Evolutionary conservation across 1,284 basidiomycete genomes (phyloP), one percentile per base, ranked within the genome.

Genomic region (Vanrija sp.): DNA sequence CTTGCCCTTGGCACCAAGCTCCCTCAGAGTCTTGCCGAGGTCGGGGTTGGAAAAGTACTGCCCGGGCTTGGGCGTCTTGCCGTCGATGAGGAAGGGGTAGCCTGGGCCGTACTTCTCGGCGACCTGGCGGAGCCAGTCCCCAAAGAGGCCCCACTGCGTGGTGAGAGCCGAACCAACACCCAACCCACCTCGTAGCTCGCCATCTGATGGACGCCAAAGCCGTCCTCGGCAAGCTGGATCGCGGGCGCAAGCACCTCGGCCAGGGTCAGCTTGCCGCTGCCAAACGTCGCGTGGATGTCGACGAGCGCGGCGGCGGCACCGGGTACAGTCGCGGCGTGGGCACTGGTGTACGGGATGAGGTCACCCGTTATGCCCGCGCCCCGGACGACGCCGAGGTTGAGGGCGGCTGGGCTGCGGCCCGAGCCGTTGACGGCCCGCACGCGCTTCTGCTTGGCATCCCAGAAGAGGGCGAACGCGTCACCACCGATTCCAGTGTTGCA

Each of bases 391-490:
- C 91, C 87, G 35, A 97, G 79, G 2, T 81, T 84, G 20, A 97
- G 77, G 47, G 85, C 89, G 54, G 83, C 80, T 4, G 94, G 95
- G 6, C 93, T 85, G 57, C 81, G 83, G 5, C 95, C 95, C 0
- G 77, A 78, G 0, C 79, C 81, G 56, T 82, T 82, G 54, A 82
- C 65, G 0, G 73, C 73, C 39, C 75, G 86, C 45, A 98, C 87
- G 7, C 78, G 79, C 75, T 88, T 89, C 4, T 83, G 82, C 67
- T 84, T 82, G 8, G 87, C 89, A 66, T 95, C 84, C 67, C 87
- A 98, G 77, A 89, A 96, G 19, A 97, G 79, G 66, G 91, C 94
- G 71, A 96, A 96, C 6, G 90, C 87, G 68, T 96, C 93, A 4
- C 44, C 42, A n/a, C 44, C 47, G 25, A 54, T 49, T 2, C 53